phyloP scores from a whole-genome alignment of 306 rosid genomes.

The Canavalia ensiformis region DNA sequence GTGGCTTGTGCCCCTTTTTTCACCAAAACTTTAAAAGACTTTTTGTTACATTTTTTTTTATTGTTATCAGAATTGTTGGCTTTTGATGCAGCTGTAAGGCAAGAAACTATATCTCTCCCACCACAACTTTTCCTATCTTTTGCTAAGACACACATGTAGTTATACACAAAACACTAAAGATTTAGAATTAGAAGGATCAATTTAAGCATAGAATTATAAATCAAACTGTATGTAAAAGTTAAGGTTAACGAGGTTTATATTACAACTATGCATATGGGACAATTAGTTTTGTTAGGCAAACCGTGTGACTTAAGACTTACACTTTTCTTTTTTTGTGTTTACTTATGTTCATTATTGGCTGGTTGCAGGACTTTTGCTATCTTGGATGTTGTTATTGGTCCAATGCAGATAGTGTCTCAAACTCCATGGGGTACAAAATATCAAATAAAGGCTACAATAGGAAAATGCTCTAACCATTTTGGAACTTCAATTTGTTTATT shows the following conservation, averaged over 20 bases:
- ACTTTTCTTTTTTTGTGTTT: not conserved
- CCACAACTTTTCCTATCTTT: not conserved
- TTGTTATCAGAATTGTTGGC: not conserved
- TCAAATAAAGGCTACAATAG: constrained; percentile 15
- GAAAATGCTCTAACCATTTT: not conserved
- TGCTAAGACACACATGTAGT: not conserved
- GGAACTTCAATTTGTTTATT: constrained; percentile 13
- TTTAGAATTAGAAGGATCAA: not conserved
- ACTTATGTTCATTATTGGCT: not conserved
- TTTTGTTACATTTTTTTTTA: not conserved
- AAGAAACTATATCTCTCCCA: not conserved
- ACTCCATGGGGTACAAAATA: constrained; percentile 12
- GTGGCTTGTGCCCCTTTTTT: not conserved
- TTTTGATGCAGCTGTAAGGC: constrained; percentile 1
- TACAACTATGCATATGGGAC: not conserved
- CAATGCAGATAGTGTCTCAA: constrained; percentile 26
- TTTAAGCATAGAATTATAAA: not conserved
- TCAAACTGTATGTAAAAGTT: not conserved
- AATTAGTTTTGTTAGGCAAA: not conserved
- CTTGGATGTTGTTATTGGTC: constrained; percentile 15
- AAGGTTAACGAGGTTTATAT: not conserved
- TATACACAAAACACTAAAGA: not conserved
- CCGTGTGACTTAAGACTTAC: not conserved
- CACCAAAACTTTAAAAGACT: not conserved
- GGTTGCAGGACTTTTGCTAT: constrained; percentile 29